Conservation (phyloP, 148 eudicot genomes). For the Dysphania ambrosioides region DNA sequence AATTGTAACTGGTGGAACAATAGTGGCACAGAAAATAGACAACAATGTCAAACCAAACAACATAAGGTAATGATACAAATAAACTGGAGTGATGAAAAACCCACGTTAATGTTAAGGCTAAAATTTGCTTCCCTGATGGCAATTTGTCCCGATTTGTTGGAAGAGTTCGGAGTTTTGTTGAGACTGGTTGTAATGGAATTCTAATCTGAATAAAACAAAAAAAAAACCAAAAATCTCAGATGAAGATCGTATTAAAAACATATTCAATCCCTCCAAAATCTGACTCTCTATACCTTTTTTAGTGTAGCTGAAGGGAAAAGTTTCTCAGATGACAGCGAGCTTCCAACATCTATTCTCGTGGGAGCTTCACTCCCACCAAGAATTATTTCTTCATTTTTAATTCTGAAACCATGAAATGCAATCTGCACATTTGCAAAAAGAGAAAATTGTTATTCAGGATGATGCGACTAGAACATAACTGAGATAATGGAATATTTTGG, state of each 20-base stretch:
- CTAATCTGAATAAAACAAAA: slow-evolving; percentile 52
- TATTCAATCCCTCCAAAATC: neutral
- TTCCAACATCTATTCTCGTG: slow-evolving; percentile 66
- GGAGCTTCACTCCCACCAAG: slow-evolving; percentile 96
- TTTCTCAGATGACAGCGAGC: slow-evolving; percentile 75
- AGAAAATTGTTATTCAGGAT: neutral
- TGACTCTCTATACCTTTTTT: slow-evolving; percentile 47
- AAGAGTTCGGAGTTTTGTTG: slow-evolving; percentile 71
- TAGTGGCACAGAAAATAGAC: neutral
- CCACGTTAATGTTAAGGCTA: slow-evolving; percentile 79
- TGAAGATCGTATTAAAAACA: no score
- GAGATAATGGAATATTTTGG: neutral
- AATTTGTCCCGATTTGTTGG: slow-evolving; percentile 71
- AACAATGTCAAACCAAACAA: neutral
- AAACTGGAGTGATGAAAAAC: slow-evolving; percentile 32
- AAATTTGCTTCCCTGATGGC: slow-evolving; percentile 92
- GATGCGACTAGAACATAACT: neutral
- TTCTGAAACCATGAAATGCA: slow-evolving; percentile 80
- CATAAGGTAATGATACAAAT: neutral
- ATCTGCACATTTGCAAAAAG: slow-evolving; percentile 38
- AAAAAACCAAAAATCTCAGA: no score
- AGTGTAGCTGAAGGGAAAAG: slow-evolving; percentile 76
- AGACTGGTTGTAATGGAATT: slow-evolving; percentile 71
- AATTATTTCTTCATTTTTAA: slow-evolving; percentile 67
- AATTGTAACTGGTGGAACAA: slow-evolving; percentile 77